Conservation (phyloP, 2,329 filamentous ascomycete species). For the Helicocarpus griseus region DNA sequence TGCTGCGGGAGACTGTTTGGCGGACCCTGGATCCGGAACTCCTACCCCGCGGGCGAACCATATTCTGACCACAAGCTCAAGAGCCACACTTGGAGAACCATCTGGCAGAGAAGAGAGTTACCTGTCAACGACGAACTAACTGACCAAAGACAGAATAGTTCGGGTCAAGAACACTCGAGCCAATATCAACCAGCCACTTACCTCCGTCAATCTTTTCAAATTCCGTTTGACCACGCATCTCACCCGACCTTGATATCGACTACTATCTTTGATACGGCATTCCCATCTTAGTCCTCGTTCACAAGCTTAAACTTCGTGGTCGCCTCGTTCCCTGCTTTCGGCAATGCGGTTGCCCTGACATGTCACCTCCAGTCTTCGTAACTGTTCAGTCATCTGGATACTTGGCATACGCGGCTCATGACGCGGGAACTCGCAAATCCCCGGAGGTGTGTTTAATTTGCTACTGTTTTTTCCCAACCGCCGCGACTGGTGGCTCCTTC, state of each 20-base stretch:
- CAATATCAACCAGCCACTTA: background rate
- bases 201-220: background rate
- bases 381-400: background rate
- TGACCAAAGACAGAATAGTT: background rate
- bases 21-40: background rate
- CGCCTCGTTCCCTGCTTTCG: background rate
- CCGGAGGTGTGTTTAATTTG: background rate
- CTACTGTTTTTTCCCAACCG: background rate
- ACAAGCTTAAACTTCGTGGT: background rate
- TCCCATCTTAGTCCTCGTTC: background rate
- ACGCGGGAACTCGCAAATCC: background rate
- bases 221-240: background rate
- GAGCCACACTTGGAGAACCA: background rate
- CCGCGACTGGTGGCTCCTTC: background rate
- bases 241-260: background rate
- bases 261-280: too few relatives aligned
- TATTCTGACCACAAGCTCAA: background rate
- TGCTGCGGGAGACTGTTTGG: background rate
- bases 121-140: background rate
- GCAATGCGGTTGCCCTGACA: background rate
- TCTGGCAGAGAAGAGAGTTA: background rate
- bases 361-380: background rate
- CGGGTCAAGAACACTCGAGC: background rate
- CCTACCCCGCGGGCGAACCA: background rate
- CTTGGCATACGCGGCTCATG: background rate